These are phyloP conservation scores for Tetrapyrgos nigripes DNA, from an alignment of 1,284 basidiomycete genomes.

Conservation along the genomic window DNA sequence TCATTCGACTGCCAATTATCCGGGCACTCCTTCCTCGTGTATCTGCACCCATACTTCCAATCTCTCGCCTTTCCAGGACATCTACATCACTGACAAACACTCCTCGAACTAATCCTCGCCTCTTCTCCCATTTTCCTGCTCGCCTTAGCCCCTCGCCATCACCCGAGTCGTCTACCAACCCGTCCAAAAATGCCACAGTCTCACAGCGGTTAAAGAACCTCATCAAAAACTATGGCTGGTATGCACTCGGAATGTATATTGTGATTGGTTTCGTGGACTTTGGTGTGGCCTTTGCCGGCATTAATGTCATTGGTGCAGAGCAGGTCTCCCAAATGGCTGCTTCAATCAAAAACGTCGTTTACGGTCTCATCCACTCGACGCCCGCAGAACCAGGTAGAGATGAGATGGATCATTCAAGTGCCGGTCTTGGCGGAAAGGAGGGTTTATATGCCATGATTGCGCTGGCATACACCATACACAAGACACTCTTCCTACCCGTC, in stretches of 20 bases:
- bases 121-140: slow-evolving; percentile 56
- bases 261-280: slow-evolving; percentile 80
- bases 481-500: slow-evolving; percentile 91
- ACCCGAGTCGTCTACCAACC: slow-evolving; percentile 20
- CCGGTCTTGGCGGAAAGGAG: slow-evolving; percentile 52
- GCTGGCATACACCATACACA: slow-evolving; percentile 95
- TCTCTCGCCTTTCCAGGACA: slow-evolving; percentile 35
- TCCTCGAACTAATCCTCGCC: slow-evolving; percentile 43
- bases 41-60: slow-evolving; percentile 52
- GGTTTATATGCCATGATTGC: slow-evolving; percentile 91
- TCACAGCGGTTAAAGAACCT: slow-evolving; percentile 85
- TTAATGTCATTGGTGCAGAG: slow-evolving; percentile 91
- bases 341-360: slow-evolving; percentile 58
- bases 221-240: slow-evolving; percentile 93
- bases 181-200: slow-evolving; percentile 56
- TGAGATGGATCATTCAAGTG: slow-evolving; percentile 50
- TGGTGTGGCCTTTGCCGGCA: slow-evolving; percentile 79
- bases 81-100: slow-evolving; percentile 3
- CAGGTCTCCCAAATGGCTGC: slow-evolving; percentile 78
- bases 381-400: slow-evolving; percentile 71
- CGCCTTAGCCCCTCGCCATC: slow-evolving; percentile 42
- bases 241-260: slow-evolving; percentile 88
- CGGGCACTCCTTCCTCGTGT: slow-evolving; percentile 37
- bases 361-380: slow-evolving; percentile 51
- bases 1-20: slow-evolving; percentile 34